These are phyloP conservation scores for Periconia digitata DNA, from an alignment of 2,329 filamentous ascomycete genomes.

Conservation along the genomic window DNA sequence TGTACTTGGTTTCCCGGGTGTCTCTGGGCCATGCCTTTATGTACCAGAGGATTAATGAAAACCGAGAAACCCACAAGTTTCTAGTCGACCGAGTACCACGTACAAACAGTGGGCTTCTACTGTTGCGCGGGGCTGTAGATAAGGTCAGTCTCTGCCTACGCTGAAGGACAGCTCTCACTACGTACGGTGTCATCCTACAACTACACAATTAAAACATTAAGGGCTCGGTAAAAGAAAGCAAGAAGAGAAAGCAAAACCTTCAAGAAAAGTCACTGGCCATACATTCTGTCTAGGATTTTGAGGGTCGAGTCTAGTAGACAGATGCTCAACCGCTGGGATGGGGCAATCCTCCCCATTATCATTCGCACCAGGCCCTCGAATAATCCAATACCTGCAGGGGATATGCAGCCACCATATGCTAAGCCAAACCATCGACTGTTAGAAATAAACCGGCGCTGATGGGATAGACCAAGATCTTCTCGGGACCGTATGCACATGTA, in stretches of 20 bases:
- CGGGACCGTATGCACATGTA: background rate
- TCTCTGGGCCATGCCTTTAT: slow-evolving; percentile 10
- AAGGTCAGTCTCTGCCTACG: background rate
- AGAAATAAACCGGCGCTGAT: background rate
- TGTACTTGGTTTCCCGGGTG: slow-evolving; percentile 1
- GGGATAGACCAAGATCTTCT: background rate
- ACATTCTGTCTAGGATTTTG: background rate
- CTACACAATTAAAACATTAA: background rate
- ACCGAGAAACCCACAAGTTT: too few relatives aligned
- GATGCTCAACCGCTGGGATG: background rate
- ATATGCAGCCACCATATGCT: background rate
- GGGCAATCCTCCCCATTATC: background rate
- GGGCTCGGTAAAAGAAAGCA: background rate
- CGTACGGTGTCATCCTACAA: background rate
- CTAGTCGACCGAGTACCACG: too few relatives aligned
- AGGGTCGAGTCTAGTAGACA: background rate
- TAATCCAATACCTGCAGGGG: background rate
- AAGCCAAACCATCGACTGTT: background rate
- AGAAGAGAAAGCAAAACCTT: background rate
- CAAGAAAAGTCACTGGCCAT: background rate
- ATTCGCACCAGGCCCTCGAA: background rate
- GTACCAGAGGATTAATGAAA: too few relatives aligned
- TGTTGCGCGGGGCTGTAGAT: background rate
- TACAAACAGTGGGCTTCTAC: background rate
- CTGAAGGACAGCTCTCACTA: background rate